A percentile compares a stretch with the other conserved stretches of the same genome.
Conservation (phyloP, 108 stramenopile species). For the Cyclotella baltica region DNA sequence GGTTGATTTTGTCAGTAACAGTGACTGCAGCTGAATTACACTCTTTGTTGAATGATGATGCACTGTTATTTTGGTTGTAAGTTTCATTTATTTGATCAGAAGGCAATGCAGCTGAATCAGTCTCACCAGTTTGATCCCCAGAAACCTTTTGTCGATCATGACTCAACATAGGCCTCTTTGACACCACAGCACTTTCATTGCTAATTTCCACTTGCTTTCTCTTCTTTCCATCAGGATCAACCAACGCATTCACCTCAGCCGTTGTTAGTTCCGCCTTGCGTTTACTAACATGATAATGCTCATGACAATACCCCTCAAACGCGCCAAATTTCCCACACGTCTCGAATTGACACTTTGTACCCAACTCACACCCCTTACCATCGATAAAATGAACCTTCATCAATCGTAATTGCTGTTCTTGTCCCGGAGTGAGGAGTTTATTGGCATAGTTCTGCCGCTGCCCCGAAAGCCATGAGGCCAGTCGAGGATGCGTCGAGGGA, state of each 20-base stretch:
- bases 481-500: background rate
- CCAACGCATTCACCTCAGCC: background rate
- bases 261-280: background rate
- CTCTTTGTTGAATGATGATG: no score
- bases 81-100: no score
- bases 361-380: background rate
- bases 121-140: no score
- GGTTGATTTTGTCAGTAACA: no score
- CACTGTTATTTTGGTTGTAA: no score
- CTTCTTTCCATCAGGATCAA: background rate
- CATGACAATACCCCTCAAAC: conserved; percentile 13
- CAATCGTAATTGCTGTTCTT: background rate
- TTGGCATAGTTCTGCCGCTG: background rate
- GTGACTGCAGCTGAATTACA: no score
- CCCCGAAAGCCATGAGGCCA: background rate
- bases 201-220: background rate
- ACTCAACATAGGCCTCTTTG: background rate
- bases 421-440: background rate
- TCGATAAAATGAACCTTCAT: conserved; percentile 13
- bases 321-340: background rate
- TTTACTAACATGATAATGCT: conserved; percentile 1
- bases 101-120: no score
- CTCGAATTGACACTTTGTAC: background rate
- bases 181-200: background rate
- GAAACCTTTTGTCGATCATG: background rate